These are phyloP conservation scores for Ascochyta lentis DNA, from an alignment of 2,329 filamentous ascomycete species.

Conservation along the genomic window DNA sequence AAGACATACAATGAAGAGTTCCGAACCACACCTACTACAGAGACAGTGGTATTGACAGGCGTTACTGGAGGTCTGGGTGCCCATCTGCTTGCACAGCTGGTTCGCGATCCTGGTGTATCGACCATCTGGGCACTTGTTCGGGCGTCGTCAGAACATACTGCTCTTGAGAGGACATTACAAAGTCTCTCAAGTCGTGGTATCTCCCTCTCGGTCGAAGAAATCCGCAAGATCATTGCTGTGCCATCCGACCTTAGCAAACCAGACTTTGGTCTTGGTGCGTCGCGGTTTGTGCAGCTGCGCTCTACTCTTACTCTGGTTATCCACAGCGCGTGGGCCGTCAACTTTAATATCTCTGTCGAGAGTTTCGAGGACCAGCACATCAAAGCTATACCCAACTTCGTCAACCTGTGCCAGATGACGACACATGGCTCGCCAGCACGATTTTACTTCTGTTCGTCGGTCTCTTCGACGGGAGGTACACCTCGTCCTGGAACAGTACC, in stretches of 20 bases:
- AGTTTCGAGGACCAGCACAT: conserved; percentile 59
- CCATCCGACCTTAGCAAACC: conserved; percentile 50
- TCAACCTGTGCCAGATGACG: conserved; percentile 48
- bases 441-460: conserved; percentile 56
- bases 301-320: conserved; percentile 53
- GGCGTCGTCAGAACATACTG: conserved; percentile 47
- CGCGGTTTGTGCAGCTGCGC: conserved; percentile 22
- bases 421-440: conserved; percentile 45
- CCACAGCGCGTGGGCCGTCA: conserved; percentile 63
- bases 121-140: conserved; percentile 62
- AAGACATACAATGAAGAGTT: conserved; percentile 10
- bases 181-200: conserved; percentile 48
- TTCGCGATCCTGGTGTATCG: conserved; percentile 33
- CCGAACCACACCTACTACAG: not conserved
- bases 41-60: conserved; percentile 62
- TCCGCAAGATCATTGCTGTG: conserved; percentile 46
- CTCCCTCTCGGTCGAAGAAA: conserved; percentile 32
- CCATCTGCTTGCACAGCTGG: conserved; percentile 58
- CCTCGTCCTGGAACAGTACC: conserved; percentile 44
- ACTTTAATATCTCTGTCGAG: conserved; percentile 61
- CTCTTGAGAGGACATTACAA: conserved; percentile 45
- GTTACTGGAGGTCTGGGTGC: conserved; percentile 70
- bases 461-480: conserved; percentile 52
- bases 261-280: conserved; percentile 50
- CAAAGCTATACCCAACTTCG: conserved; percentile 54